Evolutionary conservation across 768 basidiomycete species (phyloP).

Genomic region (Cystobasidium tubakii): DNA sequence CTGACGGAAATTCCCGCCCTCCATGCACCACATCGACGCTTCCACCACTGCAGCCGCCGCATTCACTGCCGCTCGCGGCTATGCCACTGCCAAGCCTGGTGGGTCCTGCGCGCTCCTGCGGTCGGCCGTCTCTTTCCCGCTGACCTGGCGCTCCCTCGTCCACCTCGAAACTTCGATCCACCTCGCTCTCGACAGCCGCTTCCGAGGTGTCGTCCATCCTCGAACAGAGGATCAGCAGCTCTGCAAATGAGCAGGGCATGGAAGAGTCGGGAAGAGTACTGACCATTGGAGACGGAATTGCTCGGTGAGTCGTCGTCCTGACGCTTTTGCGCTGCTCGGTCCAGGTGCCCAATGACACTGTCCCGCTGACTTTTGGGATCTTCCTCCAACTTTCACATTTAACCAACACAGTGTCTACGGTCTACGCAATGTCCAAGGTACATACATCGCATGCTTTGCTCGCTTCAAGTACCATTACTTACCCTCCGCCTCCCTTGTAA

Average conservation of each 20-base stretch:
- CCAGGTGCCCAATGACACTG: not conserved
- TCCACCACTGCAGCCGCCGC: conserved; percentile 15
- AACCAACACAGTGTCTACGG: conserved; percentile 75
- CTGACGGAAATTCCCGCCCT: conserved; percentile 25
- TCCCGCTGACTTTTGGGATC: not conserved
- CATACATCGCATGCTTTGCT: too few relatives aligned
- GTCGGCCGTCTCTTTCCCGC: conserved; percentile 37
- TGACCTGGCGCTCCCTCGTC: not conserved
- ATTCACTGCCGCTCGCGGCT: conserved; percentile 58
- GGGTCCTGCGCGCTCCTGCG: conserved; percentile 47
- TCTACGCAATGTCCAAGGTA: conserved; percentile 95
- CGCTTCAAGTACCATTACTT: too few relatives aligned
- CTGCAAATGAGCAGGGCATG: too few relatives aligned
- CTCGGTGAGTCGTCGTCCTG: conserved; percentile 47
- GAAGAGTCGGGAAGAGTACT: conserved; percentile 98
- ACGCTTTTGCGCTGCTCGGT: too few relatives aligned
- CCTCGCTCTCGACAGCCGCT: conserved; percentile 64
- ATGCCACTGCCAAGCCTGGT: conserved; percentile 99
- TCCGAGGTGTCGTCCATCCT: conserved; percentile 99
- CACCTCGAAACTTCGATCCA: conserved; percentile 3
- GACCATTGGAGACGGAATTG: conserved; percentile 89
- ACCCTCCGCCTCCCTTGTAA: not conserved
- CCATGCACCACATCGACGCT: not conserved
- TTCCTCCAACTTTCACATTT: not conserved
- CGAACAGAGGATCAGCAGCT: conserved; percentile 94